phyloP scores from a whole-genome alignment of 495 filamentous ascomycete species.

The Neurospora intermedia region DNA sequence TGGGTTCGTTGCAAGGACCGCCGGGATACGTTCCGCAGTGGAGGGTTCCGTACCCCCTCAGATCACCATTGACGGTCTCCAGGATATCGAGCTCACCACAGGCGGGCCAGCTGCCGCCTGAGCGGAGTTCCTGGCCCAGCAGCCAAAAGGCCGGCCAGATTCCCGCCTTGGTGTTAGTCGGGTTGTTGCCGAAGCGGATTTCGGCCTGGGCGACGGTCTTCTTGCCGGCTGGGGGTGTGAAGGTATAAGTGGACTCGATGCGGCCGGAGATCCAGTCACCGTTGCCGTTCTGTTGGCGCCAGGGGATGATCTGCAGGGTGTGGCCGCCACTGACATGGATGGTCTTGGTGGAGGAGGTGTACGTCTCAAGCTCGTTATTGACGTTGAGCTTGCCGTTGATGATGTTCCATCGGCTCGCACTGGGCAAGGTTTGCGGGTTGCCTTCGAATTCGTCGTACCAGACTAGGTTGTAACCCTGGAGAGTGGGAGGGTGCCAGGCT shows the following conservation, averaged over 20 bases:
- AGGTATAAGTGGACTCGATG: constrained; percentile 35
- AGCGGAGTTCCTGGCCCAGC: constrained; percentile 32
- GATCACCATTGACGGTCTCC: constrained; percentile 36
- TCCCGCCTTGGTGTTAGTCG: constrained; percentile 29
- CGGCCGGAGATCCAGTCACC: constrained; percentile 39
- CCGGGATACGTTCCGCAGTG: constrained; percentile 34
- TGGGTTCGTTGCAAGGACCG: constrained; percentile 37
- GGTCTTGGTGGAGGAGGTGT: constrained; percentile 25
- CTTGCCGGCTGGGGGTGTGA: constrained; percentile 28
- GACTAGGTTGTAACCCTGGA: constrained; percentile 21
- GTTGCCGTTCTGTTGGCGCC: constrained; percentile 15
- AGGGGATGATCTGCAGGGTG: constrained; percentile 38
- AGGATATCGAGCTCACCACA: constrained; percentile 44
- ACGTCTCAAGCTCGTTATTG: constrained; percentile 37
- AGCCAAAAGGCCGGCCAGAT: constrained; percentile 47
- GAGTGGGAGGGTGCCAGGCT: constrained; percentile 22
- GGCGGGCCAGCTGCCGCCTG: constrained; percentile 32
- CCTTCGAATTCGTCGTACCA: constrained; percentile 34
- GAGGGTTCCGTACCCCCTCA: constrained; percentile 35
- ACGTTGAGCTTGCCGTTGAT: constrained; percentile 23
- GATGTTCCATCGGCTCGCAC: constrained; percentile 33
- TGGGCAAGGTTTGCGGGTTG: constrained; percentile 14
- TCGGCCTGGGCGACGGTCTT: constrained; percentile 31
- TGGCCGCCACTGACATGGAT: constrained; percentile 32
- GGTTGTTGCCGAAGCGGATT: constrained; percentile 33